These are phyloP conservation scores for Pleurotus platypus DNA, from an alignment of 768 basidiomycete genomes.

Conservation along the genomic window DNA sequence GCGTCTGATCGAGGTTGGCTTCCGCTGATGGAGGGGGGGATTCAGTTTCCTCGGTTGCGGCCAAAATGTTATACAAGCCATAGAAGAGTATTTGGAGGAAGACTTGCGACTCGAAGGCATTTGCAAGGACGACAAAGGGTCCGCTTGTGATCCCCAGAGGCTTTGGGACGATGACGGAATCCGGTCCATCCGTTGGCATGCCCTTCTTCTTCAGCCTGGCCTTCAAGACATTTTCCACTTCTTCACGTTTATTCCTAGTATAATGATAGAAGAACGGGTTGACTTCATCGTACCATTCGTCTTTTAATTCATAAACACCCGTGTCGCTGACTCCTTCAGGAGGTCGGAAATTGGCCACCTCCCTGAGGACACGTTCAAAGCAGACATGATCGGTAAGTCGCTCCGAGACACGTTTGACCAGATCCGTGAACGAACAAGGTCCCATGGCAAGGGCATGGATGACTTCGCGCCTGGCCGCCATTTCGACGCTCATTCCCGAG, in stretches of 20 bases:
- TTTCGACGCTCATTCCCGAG: slow-evolving; percentile 57
- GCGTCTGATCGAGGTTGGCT: slow-evolving; percentile 83
- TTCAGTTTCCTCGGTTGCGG: slow-evolving; percentile 55
- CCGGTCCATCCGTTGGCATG: slow-evolving; percentile 28
- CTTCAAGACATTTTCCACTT: slow-evolving; percentile 76
- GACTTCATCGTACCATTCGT: slow-evolving; percentile 80
- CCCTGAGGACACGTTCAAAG: slow-evolving; percentile 74
- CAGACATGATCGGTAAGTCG: slow-evolving; percentile 78
- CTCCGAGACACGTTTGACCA: slow-evolving; percentile 89
- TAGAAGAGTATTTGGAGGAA: slow-evolving; percentile 84
- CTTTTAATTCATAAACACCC: slow-evolving; percentile 86
- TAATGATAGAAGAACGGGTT: slow-evolving; percentile 97
- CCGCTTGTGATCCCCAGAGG: slow-evolving; percentile 60
- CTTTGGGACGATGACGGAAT: slow-evolving; percentile 76
- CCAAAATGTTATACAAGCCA: slow-evolving; percentile 70
- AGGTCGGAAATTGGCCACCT: slow-evolving; percentile 78
- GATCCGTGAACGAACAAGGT: slow-evolving; percentile 84
- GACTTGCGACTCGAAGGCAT: slow-evolving; percentile 64
- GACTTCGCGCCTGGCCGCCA: slow-evolving; percentile 77
- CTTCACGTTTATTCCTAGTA: slow-evolving; percentile 88
- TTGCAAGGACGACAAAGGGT: slow-evolving; percentile 65
- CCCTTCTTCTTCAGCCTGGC: slow-evolving; percentile 65
- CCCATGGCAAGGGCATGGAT: slow-evolving; percentile 89
- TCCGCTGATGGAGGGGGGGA: slow-evolving; percentile 76
- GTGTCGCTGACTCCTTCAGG: slow-evolving; percentile 77